Percentiles rank a stretch among this genome's conserved stretches.
Conservation (phyloP, 2,329 filamentous ascomycete genomes). For the Aspergillus eucalypticola region DNA sequence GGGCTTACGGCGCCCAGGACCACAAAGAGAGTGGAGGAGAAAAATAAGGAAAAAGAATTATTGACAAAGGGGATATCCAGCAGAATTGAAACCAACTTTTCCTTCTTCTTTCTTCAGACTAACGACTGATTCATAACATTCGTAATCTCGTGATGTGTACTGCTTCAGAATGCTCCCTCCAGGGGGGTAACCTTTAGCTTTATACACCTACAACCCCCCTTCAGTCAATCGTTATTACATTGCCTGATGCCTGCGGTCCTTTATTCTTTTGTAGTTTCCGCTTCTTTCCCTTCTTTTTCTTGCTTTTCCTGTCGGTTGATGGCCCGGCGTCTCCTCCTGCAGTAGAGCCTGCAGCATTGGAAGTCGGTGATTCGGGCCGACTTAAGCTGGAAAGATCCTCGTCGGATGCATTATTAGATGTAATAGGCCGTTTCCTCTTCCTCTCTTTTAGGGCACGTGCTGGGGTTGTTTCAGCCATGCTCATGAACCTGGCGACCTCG, state of each 20-base stretch:
- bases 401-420: not conserved
- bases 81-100: not conserved
- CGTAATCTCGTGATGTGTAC: not conserved
- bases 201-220: not conserved
- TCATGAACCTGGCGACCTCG: not conserved
- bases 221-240: constrained; percentile 11
- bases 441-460: not conserved
- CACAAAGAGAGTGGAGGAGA: not conserved
- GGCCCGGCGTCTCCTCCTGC: not conserved
- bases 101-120: not conserved
- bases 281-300: constrained; percentile 22
- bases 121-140: constrained; percentile 2
- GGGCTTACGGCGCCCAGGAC: not conserved
- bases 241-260: not conserved
- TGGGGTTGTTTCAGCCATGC: constrained; percentile 4
- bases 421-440: constrained; percentile 3
- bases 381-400: constrained; percentile 3
- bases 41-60: not conserved
- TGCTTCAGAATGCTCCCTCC: not conserved
- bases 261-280: constrained; percentile 1
- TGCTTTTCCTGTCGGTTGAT: constrained; percentile 13
- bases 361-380: constrained; percentile 8
- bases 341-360: constrained; percentile 1
- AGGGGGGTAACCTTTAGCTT: not conserved
- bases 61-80: not conserved